These are phyloP conservation scores for Speleostelium caveatum DNA, from an alignment of 78 protist species.

Conservation along the genomic window DNA sequence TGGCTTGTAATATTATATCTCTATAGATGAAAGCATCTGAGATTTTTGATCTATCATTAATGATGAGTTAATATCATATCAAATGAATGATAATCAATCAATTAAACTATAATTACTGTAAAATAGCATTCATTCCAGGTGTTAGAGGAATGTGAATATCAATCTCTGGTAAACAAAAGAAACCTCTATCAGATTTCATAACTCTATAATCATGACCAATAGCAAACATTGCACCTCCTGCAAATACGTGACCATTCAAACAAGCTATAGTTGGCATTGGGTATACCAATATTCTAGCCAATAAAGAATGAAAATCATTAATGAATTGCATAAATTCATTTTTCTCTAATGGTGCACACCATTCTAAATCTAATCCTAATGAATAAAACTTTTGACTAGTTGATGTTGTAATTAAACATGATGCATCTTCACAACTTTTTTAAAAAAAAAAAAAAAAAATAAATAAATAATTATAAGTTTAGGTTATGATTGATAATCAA, in stretches of 20 bases:
- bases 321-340: constrained; percentile 12
- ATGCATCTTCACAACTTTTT: constrained; percentile 54
- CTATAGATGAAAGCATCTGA: constrained; percentile 29
- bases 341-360: constrained; percentile 12
- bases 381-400: constrained; percentile 58
- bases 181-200: constrained; percentile 66
- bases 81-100: neutral
- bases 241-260: constrained; percentile 67
- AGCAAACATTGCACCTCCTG: constrained; percentile 80
- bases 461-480: neutral
- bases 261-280: constrained; percentile 63
- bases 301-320: constrained; percentile 23
- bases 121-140: constrained; percentile 70
- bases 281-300: constrained; percentile 34
- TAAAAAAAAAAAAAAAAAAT: neutral
- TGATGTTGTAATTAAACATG: constrained; percentile 55
- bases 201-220: constrained; percentile 47
- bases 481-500: neutral
- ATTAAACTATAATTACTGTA: constrained; percentile 43
- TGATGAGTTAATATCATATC: neutral
- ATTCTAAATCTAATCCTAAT: constrained; percentile 74
- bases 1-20: constrained; percentile 55
- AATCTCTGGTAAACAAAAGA: constrained; percentile 74
- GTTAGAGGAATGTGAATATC: constrained; percentile 73
- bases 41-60: constrained; percentile 23